These are phyloP conservation scores for Macaranga tanarius DNA, from an alignment of 441 rosid genomes.

Conservation along the genomic window DNA sequence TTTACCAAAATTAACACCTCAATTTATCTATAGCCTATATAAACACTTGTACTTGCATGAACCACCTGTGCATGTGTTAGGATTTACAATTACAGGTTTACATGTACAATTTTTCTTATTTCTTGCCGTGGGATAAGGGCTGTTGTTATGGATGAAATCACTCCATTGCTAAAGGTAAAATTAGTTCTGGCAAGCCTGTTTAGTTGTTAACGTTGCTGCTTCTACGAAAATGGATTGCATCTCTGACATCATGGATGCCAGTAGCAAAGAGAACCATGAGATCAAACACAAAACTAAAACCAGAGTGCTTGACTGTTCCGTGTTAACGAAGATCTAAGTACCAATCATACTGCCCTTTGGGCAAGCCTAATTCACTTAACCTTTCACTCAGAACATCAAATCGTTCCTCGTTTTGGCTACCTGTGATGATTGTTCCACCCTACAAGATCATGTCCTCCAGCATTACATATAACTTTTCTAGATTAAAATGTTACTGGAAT, in stretches of 20 bases:
- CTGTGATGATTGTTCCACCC: conserved; percentile 67
- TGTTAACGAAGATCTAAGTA: conserved; percentile 77
- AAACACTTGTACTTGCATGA: too few species aligned
- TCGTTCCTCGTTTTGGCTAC: conserved; percentile 89
- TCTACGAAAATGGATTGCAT: conserved; percentile 72
- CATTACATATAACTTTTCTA: not conserved
- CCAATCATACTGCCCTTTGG: conserved; percentile 71
- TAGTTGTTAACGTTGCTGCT: conserved; percentile 49
- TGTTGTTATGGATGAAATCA: not conserved
- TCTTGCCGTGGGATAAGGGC: not conserved
- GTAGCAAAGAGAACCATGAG: conserved; percentile 66
- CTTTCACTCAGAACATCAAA: conserved; percentile 44
- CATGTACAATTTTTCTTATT: conserved; percentile 1
- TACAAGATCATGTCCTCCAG: conserved; percentile 29
- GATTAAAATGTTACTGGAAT: too few species aligned
- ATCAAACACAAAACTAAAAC: conserved; percentile 71
- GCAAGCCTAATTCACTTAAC: conserved; percentile 53
- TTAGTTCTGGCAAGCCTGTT: conserved; percentile 8
- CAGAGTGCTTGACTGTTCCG: conserved; percentile 78
- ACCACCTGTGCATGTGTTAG: not conserved
- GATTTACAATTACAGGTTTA: conserved; percentile 9
- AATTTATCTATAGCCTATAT: too few species aligned
- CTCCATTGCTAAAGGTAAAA: not conserved
- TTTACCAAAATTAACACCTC: too few species aligned
- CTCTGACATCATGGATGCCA: conserved; percentile 77